phyloP scores from a whole-genome alignment of 805 yeast species.

The Yamadazyma phyllophila region DNA sequence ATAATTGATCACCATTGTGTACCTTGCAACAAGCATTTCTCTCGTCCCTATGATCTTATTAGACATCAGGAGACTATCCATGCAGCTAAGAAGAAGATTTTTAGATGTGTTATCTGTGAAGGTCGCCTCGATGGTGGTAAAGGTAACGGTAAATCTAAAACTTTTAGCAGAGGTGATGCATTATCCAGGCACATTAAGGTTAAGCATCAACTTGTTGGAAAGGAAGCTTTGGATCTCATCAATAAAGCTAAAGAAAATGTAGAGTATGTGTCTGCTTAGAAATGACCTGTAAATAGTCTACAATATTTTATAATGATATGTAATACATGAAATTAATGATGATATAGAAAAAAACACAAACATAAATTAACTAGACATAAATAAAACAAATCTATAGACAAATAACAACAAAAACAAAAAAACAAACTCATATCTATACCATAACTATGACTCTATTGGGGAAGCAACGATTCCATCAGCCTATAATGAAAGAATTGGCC shows the following conservation, averaged over 20 bases:
- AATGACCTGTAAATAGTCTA: conserved; percentile 8
- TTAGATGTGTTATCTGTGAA: conserved; percentile 46
- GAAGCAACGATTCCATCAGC: conserved; percentile 5
- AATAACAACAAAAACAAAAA: not conserved
- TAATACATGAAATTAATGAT: not conserved
- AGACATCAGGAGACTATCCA: conserved; percentile 51
- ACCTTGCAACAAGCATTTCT: conserved; percentile 75
- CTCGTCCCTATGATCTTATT: conserved; percentile 57
- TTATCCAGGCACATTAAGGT: conserved; percentile 58
- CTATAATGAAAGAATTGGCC: conserved; percentile 68
- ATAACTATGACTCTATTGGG: not conserved
- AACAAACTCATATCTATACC: not conserved
- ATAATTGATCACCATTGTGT: conserved; percentile 54
- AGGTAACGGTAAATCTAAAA: conserved; percentile 49
- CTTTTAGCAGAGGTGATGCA: conserved; percentile 48
- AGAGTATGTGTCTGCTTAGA: conserved; percentile 45
- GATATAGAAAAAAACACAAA: not conserved
- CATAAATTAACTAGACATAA: not conserved
- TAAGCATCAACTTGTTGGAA: conserved; percentile 72
- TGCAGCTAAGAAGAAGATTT: conserved; percentile 44
- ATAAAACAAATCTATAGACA: not conserved
- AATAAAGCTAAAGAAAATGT: conserved; percentile 76
- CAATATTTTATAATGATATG: conserved; percentile 4
- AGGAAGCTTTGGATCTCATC: conserved; percentile 67
- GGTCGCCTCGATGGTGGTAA: conserved; percentile 45